phyloP scores from a whole-genome alignment of 345 rosid genomes.

The Anacardium occidentale region DNA sequence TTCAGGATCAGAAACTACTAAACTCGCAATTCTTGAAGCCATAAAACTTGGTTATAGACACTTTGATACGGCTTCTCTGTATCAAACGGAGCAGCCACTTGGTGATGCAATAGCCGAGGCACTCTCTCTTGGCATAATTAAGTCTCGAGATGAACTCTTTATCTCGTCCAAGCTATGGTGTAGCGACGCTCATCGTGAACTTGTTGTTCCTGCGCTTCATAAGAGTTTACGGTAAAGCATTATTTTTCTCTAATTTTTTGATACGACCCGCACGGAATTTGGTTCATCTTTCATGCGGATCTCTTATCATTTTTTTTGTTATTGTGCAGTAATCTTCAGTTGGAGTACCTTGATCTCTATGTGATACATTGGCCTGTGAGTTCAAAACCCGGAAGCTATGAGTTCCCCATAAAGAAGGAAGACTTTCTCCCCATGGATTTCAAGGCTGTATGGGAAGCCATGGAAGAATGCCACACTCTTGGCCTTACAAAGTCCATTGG shows the following conservation, averaged over 20 bases:
- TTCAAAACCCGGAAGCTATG: slow-evolving; percentile 52
- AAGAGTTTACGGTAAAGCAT: slow-evolving; percentile 41
- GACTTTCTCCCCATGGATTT: slow-evolving; percentile 65
- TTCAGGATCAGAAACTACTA: slow-evolving; percentile 19
- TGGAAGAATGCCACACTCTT: slow-evolving; percentile 67
- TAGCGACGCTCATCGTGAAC: slow-evolving; percentile 51
- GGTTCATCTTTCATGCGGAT: background rate
- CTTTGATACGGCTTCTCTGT: slow-evolving; percentile 46
- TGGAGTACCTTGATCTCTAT: slow-evolving; percentile 72
- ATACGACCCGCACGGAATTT: background rate
- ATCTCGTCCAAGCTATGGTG: slow-evolving; percentile 63
- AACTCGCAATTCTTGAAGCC: slow-evolving; percentile 37
- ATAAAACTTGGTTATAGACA: slow-evolving; percentile 44
- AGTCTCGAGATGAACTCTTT: slow-evolving; percentile 52
- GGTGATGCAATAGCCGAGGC: slow-evolving; percentile 53
- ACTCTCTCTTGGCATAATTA: slow-evolving; percentile 36
- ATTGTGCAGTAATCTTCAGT: slow-evolving; percentile 52
- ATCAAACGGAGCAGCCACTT: slow-evolving; percentile 38
- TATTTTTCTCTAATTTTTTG: background rate
- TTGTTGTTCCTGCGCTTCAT: slow-evolving; percentile 44
- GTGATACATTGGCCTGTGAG: slow-evolving; percentile 90
- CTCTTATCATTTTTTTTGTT: background rate
- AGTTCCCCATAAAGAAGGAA: slow-evolving; percentile 66
- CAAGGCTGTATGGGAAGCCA: slow-evolving; percentile 63
- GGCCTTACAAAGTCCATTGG: slow-evolving; percentile 77